Percentiles rank a stretch among this genome's conserved stretches.
phyloP scores from a whole-genome alignment of 2,329 filamentous ascomycete species.

The Calonectria pseudoreteaudii region DNA sequence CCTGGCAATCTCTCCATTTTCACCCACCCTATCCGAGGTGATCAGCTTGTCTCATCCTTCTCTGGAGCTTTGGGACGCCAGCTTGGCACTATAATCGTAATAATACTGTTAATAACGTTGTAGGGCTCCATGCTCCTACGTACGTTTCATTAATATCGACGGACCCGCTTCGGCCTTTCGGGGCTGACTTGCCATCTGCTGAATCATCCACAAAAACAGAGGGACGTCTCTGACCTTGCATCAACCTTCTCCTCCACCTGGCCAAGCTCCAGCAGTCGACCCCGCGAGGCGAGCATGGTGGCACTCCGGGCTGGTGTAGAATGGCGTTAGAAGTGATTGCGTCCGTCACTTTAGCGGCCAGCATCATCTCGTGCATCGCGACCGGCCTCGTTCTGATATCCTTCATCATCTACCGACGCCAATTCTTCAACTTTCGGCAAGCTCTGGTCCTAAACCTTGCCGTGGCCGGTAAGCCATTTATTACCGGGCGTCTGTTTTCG shows the following conservation, averaged over 20 bases:
- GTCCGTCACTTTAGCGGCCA: conserved; percentile 39
- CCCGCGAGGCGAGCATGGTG: background rate
- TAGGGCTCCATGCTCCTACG: background rate
- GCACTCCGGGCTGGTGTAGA: background rate
- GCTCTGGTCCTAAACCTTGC: conserved; percentile 38
- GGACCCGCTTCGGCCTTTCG: background rate
- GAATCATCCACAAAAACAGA: background rate
- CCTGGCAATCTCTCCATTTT: background rate
- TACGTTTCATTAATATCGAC: background rate
- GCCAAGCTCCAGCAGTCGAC: background rate
- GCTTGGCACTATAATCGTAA: background rate
- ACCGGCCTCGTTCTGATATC: conserved; percentile 37
- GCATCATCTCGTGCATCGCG: conserved; percentile 34
- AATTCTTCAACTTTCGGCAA: conserved; percentile 39
- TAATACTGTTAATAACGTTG: background rate
- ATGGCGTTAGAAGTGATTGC: conserved; percentile 33
- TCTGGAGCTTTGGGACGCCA: background rate
- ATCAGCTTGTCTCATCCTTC: background rate
- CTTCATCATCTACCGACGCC: conserved; percentile 36
- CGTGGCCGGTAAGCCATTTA: conserved; percentile 32
- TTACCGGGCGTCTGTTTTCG: background rate
- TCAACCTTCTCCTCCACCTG: background rate
- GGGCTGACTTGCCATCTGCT: background rate
- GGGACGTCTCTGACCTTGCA: background rate
- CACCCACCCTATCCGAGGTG: background rate